These are phyloP conservation scores for Penicillium coffeae DNA, from an alignment of 495 filamentous ascomycete genomes.

Conservation along the genomic window DNA sequence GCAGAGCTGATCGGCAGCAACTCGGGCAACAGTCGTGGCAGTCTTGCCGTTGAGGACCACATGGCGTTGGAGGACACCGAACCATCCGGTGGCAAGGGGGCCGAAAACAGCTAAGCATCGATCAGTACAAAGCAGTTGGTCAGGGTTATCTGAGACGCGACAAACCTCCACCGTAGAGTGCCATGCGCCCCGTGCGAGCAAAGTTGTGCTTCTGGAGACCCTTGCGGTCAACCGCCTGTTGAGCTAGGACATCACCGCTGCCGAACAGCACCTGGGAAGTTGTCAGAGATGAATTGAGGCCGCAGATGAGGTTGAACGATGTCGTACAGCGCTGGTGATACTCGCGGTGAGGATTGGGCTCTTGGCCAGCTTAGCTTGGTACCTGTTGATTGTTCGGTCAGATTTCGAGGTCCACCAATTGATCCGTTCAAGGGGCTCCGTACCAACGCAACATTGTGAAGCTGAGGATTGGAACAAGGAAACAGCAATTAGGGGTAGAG, in stretches of 20 bases:
- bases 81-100: conserved; percentile 88
- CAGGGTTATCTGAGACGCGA: conserved; percentile 2
- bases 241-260: conserved; percentile 85
- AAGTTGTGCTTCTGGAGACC: conserved; percentile 78
- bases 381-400: conserved; percentile 52
- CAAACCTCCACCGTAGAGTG: conserved; percentile 82
- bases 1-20: conserved; percentile 76
- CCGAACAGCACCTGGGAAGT: conserved; percentile 73
- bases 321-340: conserved; percentile 69
- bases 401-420: background rate
- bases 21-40: conserved; percentile 73
- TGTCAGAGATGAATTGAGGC: background rate
- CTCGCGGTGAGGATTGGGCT: conserved; percentile 85
- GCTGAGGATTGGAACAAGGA: conserved; percentile 5
- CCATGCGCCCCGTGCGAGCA: conserved; percentile 82
- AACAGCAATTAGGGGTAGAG: background rate
- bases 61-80: conserved; percentile 67
- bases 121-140: background rate
- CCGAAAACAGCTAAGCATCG: conserved; percentile 71
- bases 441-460: conserved; percentile 45
- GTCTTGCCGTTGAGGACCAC: conserved; percentile 62
- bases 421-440: background rate
- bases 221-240: conserved; percentile 83
- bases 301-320: conserved; percentile 15
- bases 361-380: conserved; percentile 75